Percentiles rank a stretch among this genome's conserved stretches.
Conservation (phyloP, 768 basidiomycete species). For the Tremella mesenterica region DNA sequence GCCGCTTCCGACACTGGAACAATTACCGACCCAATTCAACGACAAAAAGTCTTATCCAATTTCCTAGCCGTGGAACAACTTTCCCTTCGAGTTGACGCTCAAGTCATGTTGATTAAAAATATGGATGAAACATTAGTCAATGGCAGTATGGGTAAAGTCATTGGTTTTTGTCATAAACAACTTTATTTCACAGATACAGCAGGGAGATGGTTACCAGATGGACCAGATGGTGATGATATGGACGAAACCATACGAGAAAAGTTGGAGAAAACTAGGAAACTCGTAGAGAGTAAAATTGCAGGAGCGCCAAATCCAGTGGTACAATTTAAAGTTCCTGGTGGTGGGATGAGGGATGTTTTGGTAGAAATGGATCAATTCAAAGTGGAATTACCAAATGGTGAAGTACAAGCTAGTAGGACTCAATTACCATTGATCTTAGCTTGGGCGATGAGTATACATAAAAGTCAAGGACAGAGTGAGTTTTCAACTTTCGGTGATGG, state of each 20-base stretch:
- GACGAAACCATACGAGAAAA: constrained; percentile 45
- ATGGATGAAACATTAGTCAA: constrained; percentile 84
- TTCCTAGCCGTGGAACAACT: constrained; percentile 77
- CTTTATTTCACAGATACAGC: constrained; percentile 22
- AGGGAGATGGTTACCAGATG: constrained; percentile 43
- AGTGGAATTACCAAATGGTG: constrained; percentile 76
- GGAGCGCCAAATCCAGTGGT: constrained; percentile 56
- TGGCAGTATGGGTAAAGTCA: constrained; percentile 79
- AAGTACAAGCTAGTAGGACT: constrained; percentile 64
- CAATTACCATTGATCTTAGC: constrained; percentile 85
- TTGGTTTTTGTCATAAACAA: constrained; percentile 53
- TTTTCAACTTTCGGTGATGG: background rate
- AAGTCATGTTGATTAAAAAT: constrained; percentile 97
- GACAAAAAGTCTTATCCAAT: constrained; percentile 72
- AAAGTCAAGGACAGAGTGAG: constrained; percentile 83
- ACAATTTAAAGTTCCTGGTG: constrained; percentile 62
- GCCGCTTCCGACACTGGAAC: constrained; percentile 58
- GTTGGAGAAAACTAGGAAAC: constrained; percentile 28
- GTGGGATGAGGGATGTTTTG: constrained; percentile 50
- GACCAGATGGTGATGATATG: constrained; percentile 15
- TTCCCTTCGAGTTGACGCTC: constrained; percentile 66
- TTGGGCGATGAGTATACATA: constrained; percentile 99
- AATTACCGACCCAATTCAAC: constrained; percentile 54
- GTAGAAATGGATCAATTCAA: constrained; percentile 72
- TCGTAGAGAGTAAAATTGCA: constrained; percentile 33